Base-by-base conservation (phyloP, 169 alveolate species). In the Plasmodium vivax region DNA sequence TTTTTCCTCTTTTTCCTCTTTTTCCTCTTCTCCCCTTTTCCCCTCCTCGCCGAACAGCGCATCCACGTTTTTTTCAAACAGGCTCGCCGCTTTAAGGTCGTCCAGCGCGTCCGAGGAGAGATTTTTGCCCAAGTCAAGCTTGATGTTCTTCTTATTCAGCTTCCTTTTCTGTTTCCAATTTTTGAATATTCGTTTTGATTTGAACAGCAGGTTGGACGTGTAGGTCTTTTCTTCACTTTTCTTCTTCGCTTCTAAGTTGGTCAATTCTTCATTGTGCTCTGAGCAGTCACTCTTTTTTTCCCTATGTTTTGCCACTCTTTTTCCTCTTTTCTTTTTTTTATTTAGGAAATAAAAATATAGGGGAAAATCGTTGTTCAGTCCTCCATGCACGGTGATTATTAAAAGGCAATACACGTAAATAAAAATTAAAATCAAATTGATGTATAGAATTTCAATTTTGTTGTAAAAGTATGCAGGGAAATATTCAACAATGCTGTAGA, bases 101-200 rank as follows among this genome's bases (percentile, higher is more conserved):
- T 58, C 72, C 10, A 47, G 81, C 16, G 58, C 83, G 27, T 75
- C 47, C 54, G 79, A 68, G 32, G 77, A 87, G 32, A 75, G 41
- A 75, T 77, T 36, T 77, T 58, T 75, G 51, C 80, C 81, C 56
- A 87, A n/a, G 45, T 75, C 81, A 77, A 77, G 54, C 45, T 87
- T 87, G 10, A 87, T 87, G 56, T 87, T 75, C 16, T 87, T 87
- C 38, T 54, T 87, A 84, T 71, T 72, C 56, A 41, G 56, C 36
- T 84, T 84, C 10, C 93, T 74, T 77, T 77, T 75, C 88, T 87
- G 87, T 58, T 87, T 87, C 93, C 93, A 87, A 51, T 34, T 87
- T 27, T 77, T 75, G 71, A 87, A 87, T 43, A 87, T 75, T 0
- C 85, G 47, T 19, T 87, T 87, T 10, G 93, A 58, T 77, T 77